Evolutionary conservation across 2,329 filamentous ascomycete species (phyloP).

Genomic region (Paradendryphiella salina): DNA sequence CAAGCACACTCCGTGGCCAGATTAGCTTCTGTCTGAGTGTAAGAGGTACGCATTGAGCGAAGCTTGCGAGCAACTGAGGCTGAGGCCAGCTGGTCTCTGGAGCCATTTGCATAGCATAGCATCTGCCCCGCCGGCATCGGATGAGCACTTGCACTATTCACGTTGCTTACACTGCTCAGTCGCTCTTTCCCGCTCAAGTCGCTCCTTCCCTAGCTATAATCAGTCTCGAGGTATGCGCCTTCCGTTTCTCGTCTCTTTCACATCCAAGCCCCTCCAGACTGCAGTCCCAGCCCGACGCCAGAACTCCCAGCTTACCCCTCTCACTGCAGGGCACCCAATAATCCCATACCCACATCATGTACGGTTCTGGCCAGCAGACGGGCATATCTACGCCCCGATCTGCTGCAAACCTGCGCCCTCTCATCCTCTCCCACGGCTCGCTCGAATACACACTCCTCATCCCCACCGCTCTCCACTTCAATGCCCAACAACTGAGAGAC

Average conservation of each 20-base stretch:
- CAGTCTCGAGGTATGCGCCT: conserved; percentile 24
- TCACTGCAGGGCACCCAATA: conserved; percentile 6
- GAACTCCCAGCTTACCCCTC: conserved; percentile 18
- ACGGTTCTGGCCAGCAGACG: conserved; percentile 88
- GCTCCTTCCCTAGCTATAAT: conserved; percentile 23
- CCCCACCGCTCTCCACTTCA: conserved; percentile 93
- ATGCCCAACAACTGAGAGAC: conserved; percentile 91
- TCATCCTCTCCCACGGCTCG: conserved; percentile 88
- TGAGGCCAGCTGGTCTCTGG: background rate
- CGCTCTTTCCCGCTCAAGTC: conserved; percentile 24
- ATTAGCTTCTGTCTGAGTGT: conserved; percentile 43
- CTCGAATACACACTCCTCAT: conserved; percentile 97
- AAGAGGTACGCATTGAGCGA: conserved; percentile 26
- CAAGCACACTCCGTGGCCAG: conserved; percentile 33
- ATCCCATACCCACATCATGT: conserved; percentile 57
- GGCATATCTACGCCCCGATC: conserved; percentile 96
- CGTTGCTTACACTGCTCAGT: conserved; percentile 14
- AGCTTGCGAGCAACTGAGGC: conserved; percentile 20
- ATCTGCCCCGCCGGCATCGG: conserved; percentile 16
- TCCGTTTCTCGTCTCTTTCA: background rate
- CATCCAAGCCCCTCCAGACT: background rate
- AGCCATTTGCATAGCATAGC: conserved; percentile 1
- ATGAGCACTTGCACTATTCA: conserved; percentile 21
- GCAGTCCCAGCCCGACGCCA: conserved; percentile 1
- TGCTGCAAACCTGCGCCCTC: conserved; percentile 85